These are phyloP conservation scores for Globisporangium viniferum DNA, from an alignment of 352 stramenopile genomes.

Conservation along the genomic window DNA sequence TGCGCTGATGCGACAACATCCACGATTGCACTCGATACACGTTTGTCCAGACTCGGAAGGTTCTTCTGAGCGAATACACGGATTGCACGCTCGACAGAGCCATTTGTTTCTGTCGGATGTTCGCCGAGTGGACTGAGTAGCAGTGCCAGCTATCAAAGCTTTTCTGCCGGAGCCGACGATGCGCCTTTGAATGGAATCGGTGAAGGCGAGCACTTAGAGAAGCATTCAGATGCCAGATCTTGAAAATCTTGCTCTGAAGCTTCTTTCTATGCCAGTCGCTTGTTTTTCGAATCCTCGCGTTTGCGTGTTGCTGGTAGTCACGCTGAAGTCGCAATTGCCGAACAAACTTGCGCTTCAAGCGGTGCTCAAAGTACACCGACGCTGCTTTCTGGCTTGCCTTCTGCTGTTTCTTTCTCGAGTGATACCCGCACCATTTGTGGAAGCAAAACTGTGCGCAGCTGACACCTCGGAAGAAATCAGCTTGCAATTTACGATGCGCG, in stretches of 20 bases:
- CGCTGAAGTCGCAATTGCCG: not conserved
- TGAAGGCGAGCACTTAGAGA: not conserved
- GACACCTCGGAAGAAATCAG: conserved; percentile 30
- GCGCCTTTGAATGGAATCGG: not conserved
- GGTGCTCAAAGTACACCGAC: not conserved
- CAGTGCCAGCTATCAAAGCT: conserved; percentile 2
- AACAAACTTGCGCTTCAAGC: conserved; percentile 1
- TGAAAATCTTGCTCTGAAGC: not conserved
- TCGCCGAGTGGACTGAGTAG: not conserved
- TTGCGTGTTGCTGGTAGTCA: not conserved
- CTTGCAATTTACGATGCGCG: conserved; percentile 19
- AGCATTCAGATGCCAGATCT: not conserved
- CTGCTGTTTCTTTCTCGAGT: conserved; percentile 3
- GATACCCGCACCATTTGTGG: conserved; percentile 2
- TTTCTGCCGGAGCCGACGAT: not conserved
- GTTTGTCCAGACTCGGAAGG: conserved; percentile 3
- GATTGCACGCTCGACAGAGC: not conserved
- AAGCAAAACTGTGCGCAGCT: conserved; percentile 3
- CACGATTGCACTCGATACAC: conserved; percentile 9
- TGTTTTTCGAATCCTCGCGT: not conserved
- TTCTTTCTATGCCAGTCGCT: not conserved
- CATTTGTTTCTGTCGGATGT: not conserved
- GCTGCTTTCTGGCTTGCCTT: not conserved
- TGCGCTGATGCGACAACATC: not conserved
- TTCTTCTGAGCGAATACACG: not conserved